Evolutionary conservation across 1,284 basidiomycete genomes (phyloP).

Genomic region (Rhodotorula sp.): DNA sequence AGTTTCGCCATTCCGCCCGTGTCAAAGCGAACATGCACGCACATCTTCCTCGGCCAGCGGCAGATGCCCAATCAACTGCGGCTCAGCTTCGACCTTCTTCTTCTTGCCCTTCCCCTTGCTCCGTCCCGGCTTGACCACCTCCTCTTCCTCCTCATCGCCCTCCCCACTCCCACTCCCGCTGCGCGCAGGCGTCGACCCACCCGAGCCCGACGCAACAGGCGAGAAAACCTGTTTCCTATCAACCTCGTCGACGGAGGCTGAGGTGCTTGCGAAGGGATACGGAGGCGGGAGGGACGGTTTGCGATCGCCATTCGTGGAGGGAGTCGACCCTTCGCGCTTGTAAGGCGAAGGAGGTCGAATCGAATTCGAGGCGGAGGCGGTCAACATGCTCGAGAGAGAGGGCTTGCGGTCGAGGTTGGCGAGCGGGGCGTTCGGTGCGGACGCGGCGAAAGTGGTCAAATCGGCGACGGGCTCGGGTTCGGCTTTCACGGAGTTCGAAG

Average conservation of each 20-base stretch:
- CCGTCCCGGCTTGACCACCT: background rate
- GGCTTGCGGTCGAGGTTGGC: background rate
- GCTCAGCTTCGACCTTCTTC: conserved; percentile 30
- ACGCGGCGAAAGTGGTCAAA: background rate
- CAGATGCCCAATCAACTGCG: conserved; percentile 67
- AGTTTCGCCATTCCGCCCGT: too few species aligned
- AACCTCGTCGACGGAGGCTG: background rate
- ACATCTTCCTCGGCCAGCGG: conserved; percentile 65
- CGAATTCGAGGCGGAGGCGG: background rate
- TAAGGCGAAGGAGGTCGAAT: too few species aligned
- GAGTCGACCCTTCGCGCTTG: background rate
- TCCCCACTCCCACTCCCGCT: conserved; percentile 2
- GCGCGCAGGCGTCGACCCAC: background rate
- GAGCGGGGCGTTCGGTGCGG: background rate
- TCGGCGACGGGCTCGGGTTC: conserved; percentile 1
- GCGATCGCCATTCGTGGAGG: conserved; percentile 1
- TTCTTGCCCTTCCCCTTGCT: conserved; percentile 13
- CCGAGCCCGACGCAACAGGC: background rate
- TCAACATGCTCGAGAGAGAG: background rate
- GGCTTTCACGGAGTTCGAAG: background rate
- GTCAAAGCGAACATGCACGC: background rate
- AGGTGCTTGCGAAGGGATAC: conserved; percentile 12
- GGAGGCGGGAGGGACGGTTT: conserved; percentile 19
- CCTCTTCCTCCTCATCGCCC: background rate
- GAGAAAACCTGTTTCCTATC: background rate